These are phyloP conservation scores for Tylopilus vinaceipallidus DNA, from an alignment of 768 basidiomycete species.

Conservation along the genomic window DNA sequence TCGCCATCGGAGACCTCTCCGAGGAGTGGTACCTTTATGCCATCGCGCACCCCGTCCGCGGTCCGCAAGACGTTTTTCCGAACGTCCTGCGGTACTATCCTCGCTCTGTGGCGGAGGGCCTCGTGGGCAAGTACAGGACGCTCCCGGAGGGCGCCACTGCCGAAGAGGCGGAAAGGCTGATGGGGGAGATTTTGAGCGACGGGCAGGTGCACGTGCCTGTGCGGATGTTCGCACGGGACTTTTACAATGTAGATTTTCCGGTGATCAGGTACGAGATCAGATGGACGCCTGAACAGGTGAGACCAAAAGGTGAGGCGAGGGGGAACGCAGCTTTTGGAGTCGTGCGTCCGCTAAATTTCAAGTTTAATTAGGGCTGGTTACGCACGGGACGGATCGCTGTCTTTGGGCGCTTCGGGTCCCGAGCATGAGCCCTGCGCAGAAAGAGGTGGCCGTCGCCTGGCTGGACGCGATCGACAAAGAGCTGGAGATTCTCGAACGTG, in stretches of 20 bases:
- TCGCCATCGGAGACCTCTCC: slow-evolving; percentile 65
- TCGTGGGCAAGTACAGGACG: slow-evolving; percentile 44
- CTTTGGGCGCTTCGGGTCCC: slow-evolving; percentile 62
- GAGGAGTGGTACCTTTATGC: slow-evolving; percentile 82
- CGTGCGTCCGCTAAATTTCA: not conserved
- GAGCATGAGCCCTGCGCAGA: slow-evolving; percentile 44
- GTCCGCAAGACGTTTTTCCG: slow-evolving; percentile 48
- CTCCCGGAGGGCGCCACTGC: slow-evolving; percentile 39
- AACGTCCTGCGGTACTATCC: slow-evolving; percentile 66
- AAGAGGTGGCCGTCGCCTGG: slow-evolving; percentile 53
- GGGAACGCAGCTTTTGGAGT: not conserved
- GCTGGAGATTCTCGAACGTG: slow-evolving; percentile 38
- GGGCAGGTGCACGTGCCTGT: slow-evolving; percentile 70
- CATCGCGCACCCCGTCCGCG: slow-evolving; percentile 58
- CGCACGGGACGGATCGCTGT: slow-evolving; percentile 63
- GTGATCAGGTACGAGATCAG: slow-evolving; percentile 66
- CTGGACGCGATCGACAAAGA: slow-evolving; percentile 49
- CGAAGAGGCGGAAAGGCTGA: slow-evolving; percentile 45
- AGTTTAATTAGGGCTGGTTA: slow-evolving; percentile 55
- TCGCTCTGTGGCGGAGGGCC: slow-evolving; percentile 39
- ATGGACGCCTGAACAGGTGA: slow-evolving; percentile 63
- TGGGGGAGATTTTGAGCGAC: slow-evolving; percentile 59
- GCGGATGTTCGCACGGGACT: slow-evolving; percentile 58
- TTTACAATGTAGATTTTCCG: slow-evolving; percentile 55
- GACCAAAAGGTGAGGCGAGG: slow-evolving; percentile 45